phyloP scores from a whole-genome alignment of 495 filamentous ascomycete genomes.

The Friedmanniomyces endolithicus region DNA sequence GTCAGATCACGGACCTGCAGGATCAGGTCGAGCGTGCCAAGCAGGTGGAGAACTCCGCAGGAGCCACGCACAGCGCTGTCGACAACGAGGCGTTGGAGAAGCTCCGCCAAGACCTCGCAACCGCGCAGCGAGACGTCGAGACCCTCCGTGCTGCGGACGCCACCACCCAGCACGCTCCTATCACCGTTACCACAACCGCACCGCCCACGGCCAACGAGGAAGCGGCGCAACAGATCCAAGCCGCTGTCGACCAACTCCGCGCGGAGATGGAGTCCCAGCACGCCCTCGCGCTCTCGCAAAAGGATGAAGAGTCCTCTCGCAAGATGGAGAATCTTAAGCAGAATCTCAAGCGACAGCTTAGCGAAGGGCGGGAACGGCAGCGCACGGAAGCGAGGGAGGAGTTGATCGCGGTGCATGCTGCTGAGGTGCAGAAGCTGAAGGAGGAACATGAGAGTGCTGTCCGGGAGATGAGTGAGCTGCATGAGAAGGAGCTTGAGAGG shows the following conservation, averaged over 20 bases:
- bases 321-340: conserved; percentile 63
- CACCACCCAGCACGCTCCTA: conserved; percentile 1
- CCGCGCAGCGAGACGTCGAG: conserved; percentile 35
- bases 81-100: conserved; percentile 27
- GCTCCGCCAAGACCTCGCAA: conserved; percentile 34
- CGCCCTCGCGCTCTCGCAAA: conserved; percentile 42
- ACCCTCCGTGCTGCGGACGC: conserved; percentile 26
- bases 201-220: conserved; percentile 11
- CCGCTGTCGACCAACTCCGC: conserved; percentile 28
- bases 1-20: conserved; percentile 34
- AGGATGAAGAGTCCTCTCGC: conserved; percentile 50
- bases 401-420: conserved; percentile 33
- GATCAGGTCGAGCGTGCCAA: conserved; percentile 20
- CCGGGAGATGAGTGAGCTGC: conserved; percentile 50
- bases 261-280: conserved; percentile 31
- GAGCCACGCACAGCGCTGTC: background rate
- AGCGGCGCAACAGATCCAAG: conserved; percentile 29
- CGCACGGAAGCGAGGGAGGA: conserved; percentile 35
- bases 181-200: conserved; percentile 19
- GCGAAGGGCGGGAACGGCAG: conserved; percentile 41
- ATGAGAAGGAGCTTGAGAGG: conserved; percentile 45
- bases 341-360: conserved; percentile 54
- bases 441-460: conserved; percentile 46
- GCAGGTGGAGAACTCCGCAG: conserved; percentile 1
- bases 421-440: conserved; percentile 29